Conservation (phyloP, 352 stramenopile genomes). For the Pythium phragmiticola region DNA sequence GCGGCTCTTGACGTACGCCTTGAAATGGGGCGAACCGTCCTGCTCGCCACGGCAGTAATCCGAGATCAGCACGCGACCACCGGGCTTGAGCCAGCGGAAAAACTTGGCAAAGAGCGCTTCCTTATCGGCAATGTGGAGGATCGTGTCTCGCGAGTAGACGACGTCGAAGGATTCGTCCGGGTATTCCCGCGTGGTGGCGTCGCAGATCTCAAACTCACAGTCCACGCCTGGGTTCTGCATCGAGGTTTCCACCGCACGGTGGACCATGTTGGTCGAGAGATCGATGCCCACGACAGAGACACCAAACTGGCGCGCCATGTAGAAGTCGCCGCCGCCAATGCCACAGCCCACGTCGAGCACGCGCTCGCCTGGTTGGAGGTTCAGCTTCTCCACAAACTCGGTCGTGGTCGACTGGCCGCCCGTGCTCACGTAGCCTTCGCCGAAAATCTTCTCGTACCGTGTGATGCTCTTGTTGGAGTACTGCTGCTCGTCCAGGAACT, state of each 20-base stretch:
- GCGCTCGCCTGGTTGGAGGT: constrained; percentile 29
- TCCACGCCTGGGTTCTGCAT: constrained; percentile 10
- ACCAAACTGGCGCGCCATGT: constrained; percentile 78
- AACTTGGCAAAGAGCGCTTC: constrained; percentile 59
- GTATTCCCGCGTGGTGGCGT: constrained; percentile 36
- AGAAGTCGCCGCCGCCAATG: constrained; percentile 73
- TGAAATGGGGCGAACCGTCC: constrained; percentile 26
- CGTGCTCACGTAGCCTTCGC: constrained; percentile 43
- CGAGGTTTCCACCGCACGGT: constrained; percentile 32
- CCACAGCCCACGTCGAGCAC: constrained; percentile 79
- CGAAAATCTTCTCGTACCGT: constrained; percentile 49
- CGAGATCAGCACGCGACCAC: constrained; percentile 60
- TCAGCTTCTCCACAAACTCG: constrained; percentile 44
- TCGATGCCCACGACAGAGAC: constrained; percentile 44
- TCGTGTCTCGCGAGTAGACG: constrained; percentile 76
- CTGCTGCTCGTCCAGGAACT: constrained; percentile 42
- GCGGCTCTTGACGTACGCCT: constrained; percentile 36
- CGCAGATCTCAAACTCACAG: constrained; percentile 41
- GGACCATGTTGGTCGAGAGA: constrained; percentile 45
- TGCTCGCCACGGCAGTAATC: constrained; percentile 48
- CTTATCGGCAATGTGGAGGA: constrained; percentile 73
- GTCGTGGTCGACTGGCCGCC: constrained; percentile 40
- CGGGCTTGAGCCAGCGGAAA: constrained; percentile 64
- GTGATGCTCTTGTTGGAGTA: constrained; percentile 41
- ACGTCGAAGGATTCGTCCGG: constrained; percentile 38